Conservation (phyloP, 1,139 yeast species). For the Yamadazyma jaroonii region DNA sequence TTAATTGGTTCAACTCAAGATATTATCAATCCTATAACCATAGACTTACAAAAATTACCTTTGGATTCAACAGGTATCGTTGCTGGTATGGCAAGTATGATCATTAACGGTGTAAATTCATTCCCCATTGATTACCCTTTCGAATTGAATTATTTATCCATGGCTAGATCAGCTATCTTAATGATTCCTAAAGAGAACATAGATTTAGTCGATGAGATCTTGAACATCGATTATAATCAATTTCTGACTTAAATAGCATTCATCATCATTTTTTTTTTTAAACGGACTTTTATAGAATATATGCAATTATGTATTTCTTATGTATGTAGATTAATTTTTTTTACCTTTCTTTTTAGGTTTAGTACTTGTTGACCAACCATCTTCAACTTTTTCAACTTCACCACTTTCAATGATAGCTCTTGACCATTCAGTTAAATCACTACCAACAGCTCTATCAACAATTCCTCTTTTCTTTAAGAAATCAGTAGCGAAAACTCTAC, state of each 20-base stretch:
- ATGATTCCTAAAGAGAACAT: constrained; percentile 57
- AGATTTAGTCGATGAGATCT: constrained; percentile 20
- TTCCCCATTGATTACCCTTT: constrained; percentile 21
- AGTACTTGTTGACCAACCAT: constrained; percentile 66
- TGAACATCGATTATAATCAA: constrained; percentile 14
- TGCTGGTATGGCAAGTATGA: constrained; percentile 58
- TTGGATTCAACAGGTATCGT: constrained; percentile 66
- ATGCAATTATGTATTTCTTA: constrained; percentile 1
- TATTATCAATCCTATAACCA: constrained; percentile 53
- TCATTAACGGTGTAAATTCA: constrained; percentile 33
- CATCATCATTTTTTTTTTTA: not conserved
- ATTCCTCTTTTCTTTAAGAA: constrained; percentile 73
- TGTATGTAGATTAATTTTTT: constrained; percentile 8
- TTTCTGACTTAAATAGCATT: not conserved
- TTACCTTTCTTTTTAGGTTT: constrained; percentile 53
- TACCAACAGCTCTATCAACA: constrained; percentile 60
- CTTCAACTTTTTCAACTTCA: constrained; percentile 50
- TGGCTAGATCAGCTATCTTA: constrained; percentile 60
- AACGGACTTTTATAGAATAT: not conserved
- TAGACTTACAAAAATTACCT: constrained; percentile 56
- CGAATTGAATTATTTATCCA: constrained; percentile 61
- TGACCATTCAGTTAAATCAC: constrained; percentile 63
- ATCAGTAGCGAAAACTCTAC: constrained; percentile 89
- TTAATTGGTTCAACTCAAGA: constrained; percentile 60
- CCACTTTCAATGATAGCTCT: constrained; percentile 56